Evolutionary conservation across 352 stramenopile genomes (phyloP).

Genomic region (Phytopythium aichiense): DNA sequence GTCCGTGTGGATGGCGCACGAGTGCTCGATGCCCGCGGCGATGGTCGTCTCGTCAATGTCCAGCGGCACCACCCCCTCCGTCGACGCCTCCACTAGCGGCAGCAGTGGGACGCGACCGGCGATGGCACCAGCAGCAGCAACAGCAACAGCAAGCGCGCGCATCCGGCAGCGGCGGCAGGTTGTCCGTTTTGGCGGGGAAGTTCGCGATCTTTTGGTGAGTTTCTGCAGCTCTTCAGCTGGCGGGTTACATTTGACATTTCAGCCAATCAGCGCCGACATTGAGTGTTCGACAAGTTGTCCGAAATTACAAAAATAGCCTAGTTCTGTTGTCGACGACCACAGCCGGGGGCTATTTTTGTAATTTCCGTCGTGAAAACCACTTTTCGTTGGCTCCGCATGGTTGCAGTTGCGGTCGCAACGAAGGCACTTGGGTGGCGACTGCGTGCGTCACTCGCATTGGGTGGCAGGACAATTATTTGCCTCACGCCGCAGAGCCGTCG

Average conservation of each 20-base stretch:
- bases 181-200: not conserved
- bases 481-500: too few species aligned
- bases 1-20: slow-evolving; percentile 69
- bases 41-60: slow-evolving; percentile 79
- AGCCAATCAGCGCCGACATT: not conserved
- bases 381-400: not conserved
- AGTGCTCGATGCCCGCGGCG: slow-evolving; percentile 72
- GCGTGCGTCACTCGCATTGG: too few species aligned
- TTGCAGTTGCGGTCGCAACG: not conserved
- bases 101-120: slow-evolving; percentile 6
- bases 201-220: not conserved
- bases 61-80: slow-evolving; percentile 35
- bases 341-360: not conserved
- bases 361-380: not conserved
- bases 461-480: too few species aligned
- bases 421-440: not conserved
- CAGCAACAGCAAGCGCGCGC: not conserved
- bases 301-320: too few species aligned
- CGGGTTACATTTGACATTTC: not conserved
- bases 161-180: not conserved
- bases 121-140: not conserved
- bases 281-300: not conserved
- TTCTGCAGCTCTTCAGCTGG: not conserved
- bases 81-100: not conserved
- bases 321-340: too few species aligned